phyloP scores from a whole-genome alignment of 768 basidiomycete species.

The Tulasnella sp. region DNA sequence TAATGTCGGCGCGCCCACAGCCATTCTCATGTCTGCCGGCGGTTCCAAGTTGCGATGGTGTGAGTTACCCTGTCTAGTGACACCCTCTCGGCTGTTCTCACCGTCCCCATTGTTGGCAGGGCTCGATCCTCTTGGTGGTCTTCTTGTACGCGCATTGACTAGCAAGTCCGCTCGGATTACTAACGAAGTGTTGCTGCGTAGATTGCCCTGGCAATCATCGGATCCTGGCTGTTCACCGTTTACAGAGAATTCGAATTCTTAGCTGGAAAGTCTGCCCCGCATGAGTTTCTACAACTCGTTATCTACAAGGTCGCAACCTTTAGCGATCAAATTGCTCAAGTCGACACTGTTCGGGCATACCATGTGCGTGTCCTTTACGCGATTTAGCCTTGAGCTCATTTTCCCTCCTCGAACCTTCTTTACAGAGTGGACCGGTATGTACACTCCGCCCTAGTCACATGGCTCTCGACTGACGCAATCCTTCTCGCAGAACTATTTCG shows the following conservation, averaged over 20 bases:
- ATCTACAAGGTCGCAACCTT: constrained; percentile 91
- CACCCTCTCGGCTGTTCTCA: constrained; percentile 25
- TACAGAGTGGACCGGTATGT: constrained; percentile 49
- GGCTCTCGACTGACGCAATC: background rate
- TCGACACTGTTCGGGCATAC: constrained; percentile 90
- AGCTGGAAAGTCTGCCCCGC: constrained; percentile 84
- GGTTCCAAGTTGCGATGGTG: constrained; percentile 76
- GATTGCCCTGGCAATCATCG: constrained; percentile 71
- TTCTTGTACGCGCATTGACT: constrained; percentile 46
- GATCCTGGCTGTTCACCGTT: constrained; percentile 64
- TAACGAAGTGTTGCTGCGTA: constrained; percentile 23
- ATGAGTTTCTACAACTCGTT: constrained; percentile 80
- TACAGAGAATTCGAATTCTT: constrained; percentile 73
- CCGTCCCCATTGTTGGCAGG: constrained; percentile 29
- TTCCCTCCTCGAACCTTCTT: constrained; percentile 8
- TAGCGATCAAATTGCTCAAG: constrained; percentile 66
- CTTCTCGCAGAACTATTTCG: constrained; percentile 44
- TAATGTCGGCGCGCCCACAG: constrained; percentile 27
- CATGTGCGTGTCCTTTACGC: constrained; percentile 42
- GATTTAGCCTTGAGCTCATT: constrained; percentile 8
- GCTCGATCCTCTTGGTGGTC: constrained; percentile 67
- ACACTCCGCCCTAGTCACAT: background rate
- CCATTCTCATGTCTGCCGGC: constrained; percentile 70
- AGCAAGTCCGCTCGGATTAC: background rate
- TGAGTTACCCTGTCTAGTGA: constrained; percentile 31